These are phyloP conservation scores for Cladosporium phlei DNA, from an alignment of 2,329 filamentous ascomycete species.

Conservation along the genomic window DNA sequence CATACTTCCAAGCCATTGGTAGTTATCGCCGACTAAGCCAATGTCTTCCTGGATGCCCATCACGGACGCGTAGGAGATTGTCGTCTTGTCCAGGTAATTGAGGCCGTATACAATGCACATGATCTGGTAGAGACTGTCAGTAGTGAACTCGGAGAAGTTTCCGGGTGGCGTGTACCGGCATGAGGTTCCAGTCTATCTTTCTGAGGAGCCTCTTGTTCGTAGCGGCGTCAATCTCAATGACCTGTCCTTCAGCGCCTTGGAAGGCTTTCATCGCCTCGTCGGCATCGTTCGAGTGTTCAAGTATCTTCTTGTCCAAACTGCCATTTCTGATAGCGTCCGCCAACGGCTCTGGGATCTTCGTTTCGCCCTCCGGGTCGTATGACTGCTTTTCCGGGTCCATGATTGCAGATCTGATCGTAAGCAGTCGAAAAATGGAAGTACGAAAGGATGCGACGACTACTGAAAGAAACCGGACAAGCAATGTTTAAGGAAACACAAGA, in stretches of 20 bases:
- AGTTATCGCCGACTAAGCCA: slow-evolving; percentile 45
- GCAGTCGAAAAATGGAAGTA: not conserved
- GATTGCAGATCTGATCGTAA: not conserved
- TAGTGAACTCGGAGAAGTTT: not conserved
- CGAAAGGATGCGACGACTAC: not conserved
- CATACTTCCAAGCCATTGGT: slow-evolving; percentile 47
- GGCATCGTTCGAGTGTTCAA: slow-evolving; percentile 53
- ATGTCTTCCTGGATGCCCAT: slow-evolving; percentile 47
- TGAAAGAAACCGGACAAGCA: not conserved
- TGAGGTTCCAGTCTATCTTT: slow-evolving; percentile 58
- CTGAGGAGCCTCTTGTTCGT: slow-evolving; percentile 56
- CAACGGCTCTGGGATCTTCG: slow-evolving; percentile 21
- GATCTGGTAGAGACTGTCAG: slow-evolving; percentile 33
- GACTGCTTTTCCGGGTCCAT: slow-evolving; percentile 10
- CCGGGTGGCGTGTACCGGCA: slow-evolving; percentile 40
- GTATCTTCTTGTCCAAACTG: slow-evolving; percentile 33
- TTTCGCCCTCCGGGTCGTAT: slow-evolving; percentile 24
- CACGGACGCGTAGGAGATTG: slow-evolving; percentile 49
- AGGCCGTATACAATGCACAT: slow-evolving; percentile 56
- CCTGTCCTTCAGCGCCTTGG: slow-evolving; percentile 44
- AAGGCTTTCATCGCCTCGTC: slow-evolving; percentile 59
- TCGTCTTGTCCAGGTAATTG: slow-evolving; percentile 59
- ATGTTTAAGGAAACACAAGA: slow-evolving; percentile 9
- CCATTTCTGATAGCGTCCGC: slow-evolving; percentile 26
- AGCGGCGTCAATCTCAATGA: slow-evolving; percentile 51